Base-by-base conservation (phyloP, 2,329 filamentous ascomycete genomes). In the Ophiognomonia clavigignenti-juglandacearum region DNA sequence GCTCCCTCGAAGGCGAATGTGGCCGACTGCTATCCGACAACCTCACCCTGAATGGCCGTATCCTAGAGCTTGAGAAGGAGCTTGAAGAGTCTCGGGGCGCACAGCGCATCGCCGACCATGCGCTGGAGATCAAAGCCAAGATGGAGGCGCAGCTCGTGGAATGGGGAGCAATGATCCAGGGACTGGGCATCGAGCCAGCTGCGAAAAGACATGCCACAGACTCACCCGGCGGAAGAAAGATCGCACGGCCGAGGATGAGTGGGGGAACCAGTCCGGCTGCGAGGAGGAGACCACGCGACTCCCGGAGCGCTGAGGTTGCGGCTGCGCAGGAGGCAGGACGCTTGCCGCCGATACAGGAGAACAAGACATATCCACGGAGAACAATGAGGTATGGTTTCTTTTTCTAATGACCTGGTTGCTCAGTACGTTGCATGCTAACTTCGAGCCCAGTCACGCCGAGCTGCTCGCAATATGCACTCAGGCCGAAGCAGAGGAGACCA, bases 1-100 rank as follows among this genome's bases (percentile, higher is more conserved):
- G 87, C 51, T 80, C 75, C 53, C 75, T 93, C 49, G 87, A 92
- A 60, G 80, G 83, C 60, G 86, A 95, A 64, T 83, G 80, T 53
- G 82, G 85, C 34, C 80, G 82, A 40, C 76, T 91, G 54, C 72
- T 91, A 20, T 82, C 85, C n/a, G 86, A 93, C 56, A 93, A 93
- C 60, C 75, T 92, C 46, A 75, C 82, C 45, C 74, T 93, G 13
- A 79, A 83, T 43, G 76, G 85, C 51, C 80, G 86, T 51, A 80
- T 90, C 38, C 64, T 91, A 43, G 79, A 80, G 42, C 71, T 91
- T 2, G 80, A 89, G 58, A 80, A 78, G 47, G 78, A 86, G 46
- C 67, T 86, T 27, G 78, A 86, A 48, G 78, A 86, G 48, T 75
- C 82, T 54, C 80, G 78, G 45, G 73, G 75, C 39, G 68, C 76